A percentile compares a stretch with the other conserved stretches of the same genome.
phyloP scores from a whole-genome alignment of 2,329 filamentous ascomycete genomes.

The Stagonosporopsis tanaceti region DNA sequence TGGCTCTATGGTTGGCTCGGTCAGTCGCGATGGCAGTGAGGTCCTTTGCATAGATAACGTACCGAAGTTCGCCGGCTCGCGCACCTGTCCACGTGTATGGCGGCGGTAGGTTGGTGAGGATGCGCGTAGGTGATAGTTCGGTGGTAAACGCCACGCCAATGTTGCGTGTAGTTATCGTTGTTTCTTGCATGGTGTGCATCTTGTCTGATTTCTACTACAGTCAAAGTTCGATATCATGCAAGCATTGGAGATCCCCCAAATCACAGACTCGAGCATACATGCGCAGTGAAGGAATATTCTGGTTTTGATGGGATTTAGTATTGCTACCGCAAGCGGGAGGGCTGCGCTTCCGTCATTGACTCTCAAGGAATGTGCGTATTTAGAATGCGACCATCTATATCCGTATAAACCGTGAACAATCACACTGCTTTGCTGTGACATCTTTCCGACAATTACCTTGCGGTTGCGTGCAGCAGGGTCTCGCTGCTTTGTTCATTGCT shows the following conservation, averaged over 20 bases:
- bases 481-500: constrained; percentile 26
- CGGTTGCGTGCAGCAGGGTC: constrained; percentile 31
- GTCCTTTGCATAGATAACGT: constrained; percentile 26
- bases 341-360: constrained; percentile 18
- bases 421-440: constrained; percentile 5
- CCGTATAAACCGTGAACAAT: constrained; percentile 23
- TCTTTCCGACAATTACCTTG: constrained; percentile 25
- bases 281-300: background rate
- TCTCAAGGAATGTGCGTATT: constrained; percentile 26
- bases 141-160: constrained; percentile 21
- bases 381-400: constrained; percentile 32
- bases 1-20: constrained; percentile 38
- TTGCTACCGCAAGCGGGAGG: constrained; percentile 22
- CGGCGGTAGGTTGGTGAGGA: constrained; percentile 41
- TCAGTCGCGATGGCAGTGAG: background rate
- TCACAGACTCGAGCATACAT: constrained; percentile 5
- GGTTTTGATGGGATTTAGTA: constrained; percentile 11
- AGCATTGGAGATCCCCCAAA: background rate
- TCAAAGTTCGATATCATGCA: background rate
- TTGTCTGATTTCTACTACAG: background rate
- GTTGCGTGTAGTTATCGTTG: constrained; percentile 23
- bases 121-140: constrained; percentile 19
- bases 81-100: constrained; percentile 40
- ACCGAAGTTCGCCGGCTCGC: constrained; percentile 31
- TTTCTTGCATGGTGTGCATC: constrained; percentile 19